These are phyloP conservation scores for Eucalyptus microcorys DNA, from an alignment of 345 rosid species.

Conservation along the genomic window DNA sequence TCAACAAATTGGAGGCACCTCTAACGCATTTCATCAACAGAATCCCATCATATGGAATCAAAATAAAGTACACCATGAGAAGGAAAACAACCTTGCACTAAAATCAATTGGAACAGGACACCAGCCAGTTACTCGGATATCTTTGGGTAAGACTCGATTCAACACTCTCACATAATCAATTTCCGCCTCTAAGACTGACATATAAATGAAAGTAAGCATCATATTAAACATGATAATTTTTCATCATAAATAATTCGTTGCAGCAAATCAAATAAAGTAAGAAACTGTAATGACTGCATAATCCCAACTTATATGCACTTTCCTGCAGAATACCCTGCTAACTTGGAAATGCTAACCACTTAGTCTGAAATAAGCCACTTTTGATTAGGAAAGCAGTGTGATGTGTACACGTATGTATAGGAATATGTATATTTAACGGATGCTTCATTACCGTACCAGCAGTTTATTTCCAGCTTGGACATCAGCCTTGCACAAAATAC, in stretches of 20 bases:
- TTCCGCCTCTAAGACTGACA: slow-evolving; percentile 42
- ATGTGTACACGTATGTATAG: background rate
- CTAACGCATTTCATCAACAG: background rate
- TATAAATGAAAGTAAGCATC: background rate
- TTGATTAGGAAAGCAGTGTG: background rate
- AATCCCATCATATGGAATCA: background rate
- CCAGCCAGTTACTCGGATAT: slow-evolving; percentile 88
- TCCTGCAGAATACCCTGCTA: background rate
- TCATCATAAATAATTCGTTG: background rate
- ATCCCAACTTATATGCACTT: background rate
- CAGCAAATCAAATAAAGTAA: background rate
- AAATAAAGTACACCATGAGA: background rate
- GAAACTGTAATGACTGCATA: background rate
- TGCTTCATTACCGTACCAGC: background rate
- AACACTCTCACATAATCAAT: slow-evolving; percentile 80
- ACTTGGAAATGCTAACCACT: background rate
- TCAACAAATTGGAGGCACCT: background rate
- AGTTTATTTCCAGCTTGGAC: background rate
- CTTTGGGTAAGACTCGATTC: slow-evolving; percentile 85
- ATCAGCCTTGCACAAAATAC: background rate
- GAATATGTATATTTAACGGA: background rate
- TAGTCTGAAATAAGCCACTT: background rate
- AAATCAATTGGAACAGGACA: slow-evolving; percentile 75
- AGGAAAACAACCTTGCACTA: slow-evolving; percentile 66
- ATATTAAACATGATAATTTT: background rate